phyloP scores from a whole-genome alignment of 768 basidiomycete genomes.

The Boletus rubroflammeus region DNA sequence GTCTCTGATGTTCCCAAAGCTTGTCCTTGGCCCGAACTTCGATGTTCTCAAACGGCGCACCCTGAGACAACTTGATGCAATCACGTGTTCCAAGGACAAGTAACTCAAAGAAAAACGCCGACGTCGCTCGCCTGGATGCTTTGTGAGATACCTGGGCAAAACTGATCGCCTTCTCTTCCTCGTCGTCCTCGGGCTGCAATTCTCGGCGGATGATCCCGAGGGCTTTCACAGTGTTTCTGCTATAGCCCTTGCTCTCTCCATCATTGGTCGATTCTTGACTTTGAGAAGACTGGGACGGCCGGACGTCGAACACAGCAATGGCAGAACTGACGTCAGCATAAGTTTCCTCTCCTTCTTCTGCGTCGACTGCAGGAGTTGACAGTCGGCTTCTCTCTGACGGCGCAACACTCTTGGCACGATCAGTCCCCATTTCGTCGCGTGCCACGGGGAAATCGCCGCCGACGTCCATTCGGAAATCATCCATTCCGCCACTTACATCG shows the following conservation, averaged over 20 bases:
- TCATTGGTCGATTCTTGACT: conserved; percentile 42
- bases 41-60: conserved; percentile 79
- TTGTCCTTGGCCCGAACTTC: conserved; percentile 75
- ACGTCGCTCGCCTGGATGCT: conserved; percentile 87
- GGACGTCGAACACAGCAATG: conserved; percentile 76
- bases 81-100: conserved; percentile 93
- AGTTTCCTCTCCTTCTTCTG: conserved; percentile 58
- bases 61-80: conserved; percentile 78
- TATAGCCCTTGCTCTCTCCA: conserved; percentile 70
- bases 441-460: conserved; percentile 42
- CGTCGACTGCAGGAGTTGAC: conserved; percentile 65
- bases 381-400: conserved; percentile 58
- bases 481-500: conserved; percentile 50
- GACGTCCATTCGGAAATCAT: conserved; percentile 73
- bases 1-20: conserved; percentile 74
- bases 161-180: conserved; percentile 61
- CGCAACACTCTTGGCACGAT: conserved; percentile 46
- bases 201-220: conserved; percentile 71
- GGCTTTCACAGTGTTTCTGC: conserved; percentile 87
- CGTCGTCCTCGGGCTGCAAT: conserved; percentile 51
- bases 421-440: conserved; percentile 29
- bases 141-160: conserved; percentile 79
- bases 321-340: conserved; percentile 72
- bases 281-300: conserved; percentile 52
- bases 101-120: conserved; percentile 97